These are phyloP conservation scores for Drechslerella dactyloides DNA, from an alignment of 2,329 filamentous ascomycete genomes.

Conservation along the genomic window DNA sequence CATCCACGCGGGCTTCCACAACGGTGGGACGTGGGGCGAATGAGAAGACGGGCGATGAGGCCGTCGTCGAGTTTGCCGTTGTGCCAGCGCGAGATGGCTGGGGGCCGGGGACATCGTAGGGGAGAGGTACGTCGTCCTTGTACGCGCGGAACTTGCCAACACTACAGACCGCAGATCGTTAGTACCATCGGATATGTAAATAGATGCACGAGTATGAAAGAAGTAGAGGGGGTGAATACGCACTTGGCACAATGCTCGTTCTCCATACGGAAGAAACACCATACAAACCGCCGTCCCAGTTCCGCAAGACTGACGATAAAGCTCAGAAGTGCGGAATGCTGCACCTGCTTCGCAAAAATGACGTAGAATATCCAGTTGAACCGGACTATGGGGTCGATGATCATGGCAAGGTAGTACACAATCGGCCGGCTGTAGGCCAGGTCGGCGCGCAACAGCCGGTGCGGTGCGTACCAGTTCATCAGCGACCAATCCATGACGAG, in stretches of 20 bases:
- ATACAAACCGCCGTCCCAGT: slow-evolving; percentile 82
- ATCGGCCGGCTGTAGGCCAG: slow-evolving; percentile 78
- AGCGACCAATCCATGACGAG: slow-evolving; percentile 95
- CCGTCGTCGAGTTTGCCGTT: slow-evolving; percentile 33
- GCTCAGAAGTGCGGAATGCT: slow-evolving; percentile 81
- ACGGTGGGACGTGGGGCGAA: slow-evolving; percentile 42
- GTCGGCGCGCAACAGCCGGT: slow-evolving; percentile 74
- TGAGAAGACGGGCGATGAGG: slow-evolving; percentile 16
- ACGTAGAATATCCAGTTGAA: slow-evolving; percentile 96
- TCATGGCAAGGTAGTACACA: slow-evolving; percentile 86
- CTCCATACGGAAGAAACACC: slow-evolving; percentile 91
- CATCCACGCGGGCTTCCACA: slow-evolving; percentile 52
- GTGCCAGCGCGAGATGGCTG: slow-evolving; percentile 57
- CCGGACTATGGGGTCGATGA: slow-evolving; percentile 80
- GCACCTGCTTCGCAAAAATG: slow-evolving; percentile 77
- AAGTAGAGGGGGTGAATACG: slow-evolving; percentile 30
- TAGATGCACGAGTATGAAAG: background rate
- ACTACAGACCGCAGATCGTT: slow-evolving; percentile 28
- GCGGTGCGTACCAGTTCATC: slow-evolving; percentile 74
- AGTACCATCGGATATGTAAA: too few species aligned
- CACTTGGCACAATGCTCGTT: slow-evolving; percentile 92
- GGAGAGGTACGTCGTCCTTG: slow-evolving; percentile 77
- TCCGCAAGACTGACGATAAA: slow-evolving; percentile 81
- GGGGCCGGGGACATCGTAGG: slow-evolving; percentile 69
- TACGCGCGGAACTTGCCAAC: slow-evolving; percentile 88